Evolutionary conservation across 2,329 filamentous ascomycete genomes (phyloP).

Genomic region (Nannizziopsis arthrosporioides): DNA sequence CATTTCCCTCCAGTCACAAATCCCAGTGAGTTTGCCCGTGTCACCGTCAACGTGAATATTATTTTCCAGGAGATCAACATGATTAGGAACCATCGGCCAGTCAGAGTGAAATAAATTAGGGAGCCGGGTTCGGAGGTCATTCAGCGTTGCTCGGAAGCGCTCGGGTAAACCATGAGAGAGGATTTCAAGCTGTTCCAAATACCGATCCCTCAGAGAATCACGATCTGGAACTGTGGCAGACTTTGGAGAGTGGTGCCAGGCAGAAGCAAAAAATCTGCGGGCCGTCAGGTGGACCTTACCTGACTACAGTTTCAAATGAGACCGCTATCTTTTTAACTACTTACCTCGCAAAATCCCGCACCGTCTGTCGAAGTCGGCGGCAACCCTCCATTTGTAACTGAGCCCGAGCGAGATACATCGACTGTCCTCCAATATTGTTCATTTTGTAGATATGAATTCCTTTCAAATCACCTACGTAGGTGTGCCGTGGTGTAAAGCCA

Average conservation of each 20-base stretch:
- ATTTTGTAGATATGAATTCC: slow-evolving; percentile 1
- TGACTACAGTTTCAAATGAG: background rate
- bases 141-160: background rate
- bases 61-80: background rate
- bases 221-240: background rate
- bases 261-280: background rate
- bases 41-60: slow-evolving; percentile 2
- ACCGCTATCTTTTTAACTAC: background rate
- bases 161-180: background rate
- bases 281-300: background rate
- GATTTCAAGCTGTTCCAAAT: background rate
- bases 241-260: background rate
- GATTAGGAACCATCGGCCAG: slow-evolving; percentile 7
- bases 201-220: background rate
- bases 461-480: background rate
- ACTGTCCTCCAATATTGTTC: background rate
- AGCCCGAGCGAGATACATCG: background rate
- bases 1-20: slow-evolving; percentile 1
- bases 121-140: background rate
- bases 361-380: background rate
- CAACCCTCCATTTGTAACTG: background rate
- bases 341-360: background rate
- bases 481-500: background rate
- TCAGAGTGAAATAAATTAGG: slow-evolving; percentile 7
- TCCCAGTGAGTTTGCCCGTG: background rate